Evolutionary conservation across 129 eudicot genomes (phyloP), one percentile per base, ranked within the genome.

Genomic region (Silybum marianum): DNA sequence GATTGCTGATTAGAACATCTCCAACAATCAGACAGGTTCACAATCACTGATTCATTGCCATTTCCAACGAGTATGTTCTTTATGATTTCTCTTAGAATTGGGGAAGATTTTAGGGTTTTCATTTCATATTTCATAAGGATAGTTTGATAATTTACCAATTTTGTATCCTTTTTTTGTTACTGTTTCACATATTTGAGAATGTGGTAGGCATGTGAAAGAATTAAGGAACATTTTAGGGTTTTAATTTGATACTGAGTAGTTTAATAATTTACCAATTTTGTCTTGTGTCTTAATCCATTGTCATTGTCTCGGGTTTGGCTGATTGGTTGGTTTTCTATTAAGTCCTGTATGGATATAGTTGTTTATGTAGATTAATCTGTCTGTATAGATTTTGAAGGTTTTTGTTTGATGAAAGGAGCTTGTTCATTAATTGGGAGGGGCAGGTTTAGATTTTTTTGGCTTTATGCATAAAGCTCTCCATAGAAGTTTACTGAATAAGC

Each of bases 1-100:
- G 71, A 67, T 75, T 75, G 39, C 75, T 46, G 80, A 74, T 74
- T 74, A 9, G 9, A 46, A 22, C 38, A 7, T 78, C 66, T n/a
- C n/a, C 7, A 4, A 67, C 46, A 23, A 39, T 68, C 69, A 74
- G 62, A 4, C 1, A n/a, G 5, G 40, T 77, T 65, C 72, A 65
- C 36, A 22, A 6, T 77, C 54, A 30, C 54, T 34, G 71, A 62
- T 76, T 28, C 44, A 65, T 60, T 30, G 28, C 70, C 14, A 26
- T 28, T 62, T 66, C 30, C 14, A 23, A 65, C 0, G 69, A 63
- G 69, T 63, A 63, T 63, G 69, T 19, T 19, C 2, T 6, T 11
- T 8, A 65, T 19, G 16, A 10, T 18, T 42, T 23, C 28, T 65
- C 28, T 65, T 65, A 22, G 14, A 65, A 65, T 23, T 65, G 66